phyloP scores from a whole-genome alignment of 495 filamentous ascomycete genomes.

The Tetracladium marchalianum region DNA sequence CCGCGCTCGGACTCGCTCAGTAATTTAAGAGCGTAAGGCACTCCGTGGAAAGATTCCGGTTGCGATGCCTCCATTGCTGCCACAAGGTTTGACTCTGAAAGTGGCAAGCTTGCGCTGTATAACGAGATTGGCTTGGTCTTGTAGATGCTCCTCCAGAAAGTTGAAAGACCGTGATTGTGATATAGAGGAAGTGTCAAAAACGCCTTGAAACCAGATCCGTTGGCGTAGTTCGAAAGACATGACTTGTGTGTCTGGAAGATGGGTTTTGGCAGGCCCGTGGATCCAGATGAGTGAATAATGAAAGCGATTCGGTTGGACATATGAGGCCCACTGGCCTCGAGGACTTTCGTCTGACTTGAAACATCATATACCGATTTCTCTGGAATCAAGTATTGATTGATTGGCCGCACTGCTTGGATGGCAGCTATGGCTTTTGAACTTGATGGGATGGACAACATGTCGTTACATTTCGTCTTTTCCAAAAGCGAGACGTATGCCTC shows the following conservation, averaged over 20 bases:
- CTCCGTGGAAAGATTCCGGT: constrained; percentile 31
- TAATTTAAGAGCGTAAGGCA: constrained; percentile 39
- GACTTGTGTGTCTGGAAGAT: constrained; percentile 11
- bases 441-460: constrained; percentile 23
- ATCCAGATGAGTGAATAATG: constrained; percentile 15
- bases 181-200: constrained; percentile 19
- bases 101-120: constrained; percentile 33
- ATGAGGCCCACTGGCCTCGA: constrained; percentile 26
- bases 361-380: constrained; percentile 2
- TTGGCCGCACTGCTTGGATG: not conserved
- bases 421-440: constrained; percentile 12
- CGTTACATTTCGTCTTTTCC: constrained; percentile 25
- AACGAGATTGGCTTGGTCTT: constrained; percentile 27
- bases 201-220: constrained; percentile 12
- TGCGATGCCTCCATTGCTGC: constrained; percentile 27
- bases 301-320: constrained; percentile 28
- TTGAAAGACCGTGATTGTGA: constrained; percentile 35
- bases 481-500: constrained; percentile 34
- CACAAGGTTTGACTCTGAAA: constrained; percentile 30
- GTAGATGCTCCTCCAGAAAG: constrained; percentile 35
- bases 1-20: constrained; percentile 36
- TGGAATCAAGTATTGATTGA: not conserved
- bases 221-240: constrained; percentile 28
- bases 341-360: no score
- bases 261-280: constrained; percentile 12